Base-by-base conservation (phyloP, 495 filamentous ascomycete genomes). In the Talaromyces proteolyticus region DNA sequence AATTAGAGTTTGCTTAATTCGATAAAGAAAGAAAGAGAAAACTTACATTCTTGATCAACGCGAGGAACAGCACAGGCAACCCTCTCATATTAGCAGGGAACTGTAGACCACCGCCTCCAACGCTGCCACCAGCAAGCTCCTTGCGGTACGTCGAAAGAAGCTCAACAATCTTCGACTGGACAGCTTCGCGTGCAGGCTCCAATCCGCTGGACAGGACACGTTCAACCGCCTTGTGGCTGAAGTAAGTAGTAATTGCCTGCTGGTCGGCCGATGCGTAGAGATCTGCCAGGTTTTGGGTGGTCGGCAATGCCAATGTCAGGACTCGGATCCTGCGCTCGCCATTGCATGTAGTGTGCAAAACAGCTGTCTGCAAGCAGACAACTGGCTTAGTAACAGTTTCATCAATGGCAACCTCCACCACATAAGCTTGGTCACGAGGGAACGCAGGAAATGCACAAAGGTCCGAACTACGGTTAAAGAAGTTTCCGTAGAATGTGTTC, bases 371-470 rank as follows among this genome's bases (percentile, higher is more conserved):
- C 75, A 98, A 70, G 69, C 91, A 96, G 18, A 96, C 86, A 50
- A 92, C 84, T n/a, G 86, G 86, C 68, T 95, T 95, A n/a, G 83
- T 83, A 50, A 98, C 73, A 29, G 82, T 88, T 70, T 98, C 93
- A 64, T 98, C 93, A 53, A 98, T 96, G 6, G 93, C 92, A 47
- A 98, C 94, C 62, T 98, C 93, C 29, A 98, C 93, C n/a, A 97
- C 93, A 62, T 97, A 98, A 42, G 86, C 87, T 61, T 98, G 93
- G 61, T 98, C 93, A 61, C 93, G 82, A 17, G 93, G 93, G 75
- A 98, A 96, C 4, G 94, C 93, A 1, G 92, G 92, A 77, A 97
- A 97, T 19, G 92, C 92, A 62, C 92, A 96, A 43, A 98, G 84
- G 69, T 98, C 94, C 16, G 90, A 95, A 60, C 86, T 91, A 49